Base-by-base conservation (phyloP, 805 yeast genomes). In the Metschnikowia drakensbergensis region DNA sequence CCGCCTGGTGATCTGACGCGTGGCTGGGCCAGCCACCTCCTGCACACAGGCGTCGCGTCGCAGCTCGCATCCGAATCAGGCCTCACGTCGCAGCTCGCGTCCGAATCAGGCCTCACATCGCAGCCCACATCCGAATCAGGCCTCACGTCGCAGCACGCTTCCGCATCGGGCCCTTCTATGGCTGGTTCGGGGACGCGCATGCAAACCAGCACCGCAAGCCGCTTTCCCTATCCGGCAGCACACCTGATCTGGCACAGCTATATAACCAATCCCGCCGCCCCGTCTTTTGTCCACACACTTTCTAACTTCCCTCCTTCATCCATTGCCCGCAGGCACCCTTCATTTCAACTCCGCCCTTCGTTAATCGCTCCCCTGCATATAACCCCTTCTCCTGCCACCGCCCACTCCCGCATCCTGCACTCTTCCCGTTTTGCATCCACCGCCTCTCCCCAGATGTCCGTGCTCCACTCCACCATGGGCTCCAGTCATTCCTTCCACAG, bases 121-220 rank as follows among this genome's bases (percentile, higher is more conserved):
- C 17, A 17, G 17, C 17, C 1, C 17, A 2, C 17, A 1, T 17
- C 17, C 17, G 17, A 1, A 17, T 17, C 10, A n/a, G 3, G 25
- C 28, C 38, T 26, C 17, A 6, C 10, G 28, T 25, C 10, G 39
- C 6, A 23, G 28, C 29, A 11, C 13, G 25, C 33, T 1, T 37
- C 45, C 50, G 10, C 30, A 38, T 43, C 45, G n/a, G 42, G 48
- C 42, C 35, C 30, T 22, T 17, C 31, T 34, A 13, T 39, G 41
- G 51, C 51, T 40, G 51, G 46, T 42, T 42, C 32, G 33, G 45
- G 39, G 36, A 32, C 30, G 46, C 51, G 28, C 43, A 42, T 26
- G 30, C 46, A 31, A 28, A 34, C 43, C 45, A 42, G 45, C 45
- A 42, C 26, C 23, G 37, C 45, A 30, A 43, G 39, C 45, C 31